Evolutionary conservation across 2,329 filamentous ascomycete species (phyloP).

Genomic region (Monilinia fructigena): DNA sequence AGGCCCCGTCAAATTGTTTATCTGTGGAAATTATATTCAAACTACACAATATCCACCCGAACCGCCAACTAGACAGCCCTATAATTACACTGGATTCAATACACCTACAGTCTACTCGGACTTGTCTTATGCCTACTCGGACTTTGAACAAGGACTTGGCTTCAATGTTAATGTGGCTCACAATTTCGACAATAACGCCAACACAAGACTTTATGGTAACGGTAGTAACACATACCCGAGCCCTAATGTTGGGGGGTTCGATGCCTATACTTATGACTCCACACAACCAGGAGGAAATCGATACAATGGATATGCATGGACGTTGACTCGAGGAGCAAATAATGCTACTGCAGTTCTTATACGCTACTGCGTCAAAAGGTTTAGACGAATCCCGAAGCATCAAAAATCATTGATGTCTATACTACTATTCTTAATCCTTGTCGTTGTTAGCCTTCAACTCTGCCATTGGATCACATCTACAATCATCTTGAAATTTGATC

Average conservation of each 20-base stretch:
- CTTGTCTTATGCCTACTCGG: background rate
- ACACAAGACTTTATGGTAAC: slow-evolving; percentile 8
- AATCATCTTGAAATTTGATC: background rate
- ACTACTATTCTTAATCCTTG: background rate
- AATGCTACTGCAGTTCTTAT: slow-evolving; percentile 1
- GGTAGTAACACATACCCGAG: slow-evolving; percentile 4
- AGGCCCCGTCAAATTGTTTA: slow-evolving; percentile 30
- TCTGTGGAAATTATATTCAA: slow-evolving; percentile 35
- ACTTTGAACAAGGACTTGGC: slow-evolving; percentile 2
- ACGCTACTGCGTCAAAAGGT: background rate
- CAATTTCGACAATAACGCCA: background rate
- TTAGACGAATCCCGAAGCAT: background rate
- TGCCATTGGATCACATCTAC: slow-evolving; percentile 2
- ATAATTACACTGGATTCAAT: slow-evolving; percentile 17
- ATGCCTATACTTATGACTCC: slow-evolving; percentile 22
- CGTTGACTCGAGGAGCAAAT: background rate
- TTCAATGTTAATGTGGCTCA: slow-evolving; percentile 5
- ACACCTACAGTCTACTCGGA: background rate
- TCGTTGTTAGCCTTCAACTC: background rate
- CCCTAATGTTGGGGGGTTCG: slow-evolving; percentile 12
- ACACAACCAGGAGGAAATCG: slow-evolving; percentile 26
- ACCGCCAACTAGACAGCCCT: slow-evolving; percentile 19
- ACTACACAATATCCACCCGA: slow-evolving; percentile 28
- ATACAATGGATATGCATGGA: slow-evolving; percentile 9
- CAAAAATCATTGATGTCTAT: background rate